Conservation (phyloP, 2,329 filamentous ascomycete species). For the Coleophoma eucalyptorum region DNA sequence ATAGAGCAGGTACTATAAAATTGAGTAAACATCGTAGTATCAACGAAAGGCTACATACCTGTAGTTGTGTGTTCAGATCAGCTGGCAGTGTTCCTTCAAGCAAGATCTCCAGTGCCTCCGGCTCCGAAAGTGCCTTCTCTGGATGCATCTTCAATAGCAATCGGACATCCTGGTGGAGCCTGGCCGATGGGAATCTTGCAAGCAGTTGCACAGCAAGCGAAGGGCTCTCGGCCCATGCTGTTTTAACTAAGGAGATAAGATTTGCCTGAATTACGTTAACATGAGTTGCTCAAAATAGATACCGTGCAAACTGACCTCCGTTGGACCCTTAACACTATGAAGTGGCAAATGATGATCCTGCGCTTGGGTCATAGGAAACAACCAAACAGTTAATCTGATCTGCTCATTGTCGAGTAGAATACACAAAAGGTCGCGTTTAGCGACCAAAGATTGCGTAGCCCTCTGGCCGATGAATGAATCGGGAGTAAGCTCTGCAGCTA, state of each 20-base stretch:
- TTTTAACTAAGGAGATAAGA: slow-evolving; percentile 58
- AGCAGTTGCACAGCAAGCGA: slow-evolving; percentile 83
- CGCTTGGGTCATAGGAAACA: slow-evolving; percentile 71
- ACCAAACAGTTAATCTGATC: slow-evolving; percentile 81
- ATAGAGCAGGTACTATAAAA: slow-evolving; percentile 73
- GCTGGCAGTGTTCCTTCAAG: slow-evolving; percentile 71
- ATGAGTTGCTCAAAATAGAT: slow-evolving; percentile 25
- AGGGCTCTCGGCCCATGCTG: slow-evolving; percentile 84
- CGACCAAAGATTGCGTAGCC: slow-evolving; percentile 61
- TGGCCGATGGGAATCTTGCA: slow-evolving; percentile 72
- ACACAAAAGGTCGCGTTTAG: slow-evolving; percentile 80
- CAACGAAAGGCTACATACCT: slow-evolving; percentile 49
- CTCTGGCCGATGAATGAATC: slow-evolving; percentile 22
- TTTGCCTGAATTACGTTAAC: slow-evolving; percentile 33
- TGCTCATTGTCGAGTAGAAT: slow-evolving; percentile 82
- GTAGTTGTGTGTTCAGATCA: slow-evolving; percentile 82
- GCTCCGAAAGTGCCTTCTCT: slow-evolving; percentile 74
- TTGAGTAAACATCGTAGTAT: slow-evolving; percentile 20
- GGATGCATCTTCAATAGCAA: slow-evolving; percentile 79
- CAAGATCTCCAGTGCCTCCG: slow-evolving; percentile 79
- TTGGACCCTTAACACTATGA: slow-evolving; percentile 31
- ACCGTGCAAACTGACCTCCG: slow-evolving; percentile 34
- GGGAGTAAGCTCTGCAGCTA: slow-evolving; percentile 56
- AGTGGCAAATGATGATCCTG: slow-evolving; percentile 37
- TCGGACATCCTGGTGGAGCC: slow-evolving; percentile 71